phyloP scores from a whole-genome alignment of 192 early-diverging fungal genomes.

The Entomortierella beljakovae region DNA sequence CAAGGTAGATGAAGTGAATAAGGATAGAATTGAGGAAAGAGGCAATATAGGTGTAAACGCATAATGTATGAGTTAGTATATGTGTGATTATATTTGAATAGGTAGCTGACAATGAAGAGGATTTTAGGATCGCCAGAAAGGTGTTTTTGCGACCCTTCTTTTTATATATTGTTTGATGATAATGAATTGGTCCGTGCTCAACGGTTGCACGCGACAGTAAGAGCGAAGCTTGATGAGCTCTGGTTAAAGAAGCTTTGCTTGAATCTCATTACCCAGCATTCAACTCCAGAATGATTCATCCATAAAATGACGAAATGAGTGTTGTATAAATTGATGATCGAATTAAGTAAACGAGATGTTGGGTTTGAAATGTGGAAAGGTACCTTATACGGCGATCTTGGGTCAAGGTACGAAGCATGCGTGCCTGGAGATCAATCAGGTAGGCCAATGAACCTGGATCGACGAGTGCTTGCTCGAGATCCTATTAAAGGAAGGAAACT shows the following conservation, averaged over 20 bases:
- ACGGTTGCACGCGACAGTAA: constrained; percentile 44
- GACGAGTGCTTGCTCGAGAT: constrained; percentile 61
- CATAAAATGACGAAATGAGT: too few relatives aligned
- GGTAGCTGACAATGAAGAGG: neutral
- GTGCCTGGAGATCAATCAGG: constrained; percentile 60
- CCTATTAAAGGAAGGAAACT: constrained; percentile 35
- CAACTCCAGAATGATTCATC: too few relatives aligned
- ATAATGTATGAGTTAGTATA: too few relatives aligned
- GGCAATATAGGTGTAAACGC: too few relatives aligned
- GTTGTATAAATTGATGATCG: too few relatives aligned
- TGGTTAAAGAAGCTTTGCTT: too few relatives aligned
- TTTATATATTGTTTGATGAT: constrained; percentile 9
- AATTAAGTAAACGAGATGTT: neutral
- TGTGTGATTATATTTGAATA: too few relatives aligned
- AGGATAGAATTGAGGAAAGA: neutral
- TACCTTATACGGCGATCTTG: constrained; percentile 61
- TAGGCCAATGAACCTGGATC: constrained; percentile 55
- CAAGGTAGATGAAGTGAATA: neutral
- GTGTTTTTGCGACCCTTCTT: neutral
- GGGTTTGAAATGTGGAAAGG: neutral
- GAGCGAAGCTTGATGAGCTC: constrained; percentile 7
- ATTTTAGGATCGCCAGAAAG: neutral
- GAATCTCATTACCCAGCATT: too few relatives aligned
- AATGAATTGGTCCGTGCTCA: constrained; percentile 50
- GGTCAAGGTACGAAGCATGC: constrained; percentile 59